These are phyloP conservation scores for Epichloe coenophiala DNA, from an alignment of 2,329 filamentous ascomycete genomes.

Conservation along the genomic window DNA sequence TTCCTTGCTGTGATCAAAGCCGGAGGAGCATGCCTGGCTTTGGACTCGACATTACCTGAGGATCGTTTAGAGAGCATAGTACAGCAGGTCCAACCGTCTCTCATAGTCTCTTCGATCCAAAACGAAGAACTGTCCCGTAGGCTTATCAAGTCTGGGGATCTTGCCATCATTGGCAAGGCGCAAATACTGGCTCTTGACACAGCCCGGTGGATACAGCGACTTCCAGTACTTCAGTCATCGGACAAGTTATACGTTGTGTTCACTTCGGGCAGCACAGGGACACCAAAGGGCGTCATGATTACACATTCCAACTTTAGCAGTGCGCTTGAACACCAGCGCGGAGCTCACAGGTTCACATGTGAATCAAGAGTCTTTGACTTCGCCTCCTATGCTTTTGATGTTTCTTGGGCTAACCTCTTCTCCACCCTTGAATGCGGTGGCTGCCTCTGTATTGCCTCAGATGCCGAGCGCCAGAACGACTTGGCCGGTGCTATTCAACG, in stretches of 20 bases:
- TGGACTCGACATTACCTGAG: constrained; percentile 8
- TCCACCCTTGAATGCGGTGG: constrained; percentile 3
- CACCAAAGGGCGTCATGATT: constrained; percentile 13
- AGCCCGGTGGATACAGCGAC: neutral
- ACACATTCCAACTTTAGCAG: constrained; percentile 9
- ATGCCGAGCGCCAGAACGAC: constrained; percentile 32
- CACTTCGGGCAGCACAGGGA: constrained; percentile 10
- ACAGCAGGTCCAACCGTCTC: constrained; percentile 5
- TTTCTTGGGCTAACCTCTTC: constrained; percentile 3
- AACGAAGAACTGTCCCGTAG: too few relatives aligned
- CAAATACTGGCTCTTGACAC: neutral
- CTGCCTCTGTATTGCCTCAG: constrained; percentile 7
- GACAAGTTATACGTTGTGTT: constrained; percentile 9
- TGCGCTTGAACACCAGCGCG: too few relatives aligned
- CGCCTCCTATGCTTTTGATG: constrained; percentile 7
- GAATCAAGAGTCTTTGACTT: constrained; percentile 6
- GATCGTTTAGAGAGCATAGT: constrained; percentile 8
- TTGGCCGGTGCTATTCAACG: constrained; percentile 26
- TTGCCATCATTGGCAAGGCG: too few relatives aligned
- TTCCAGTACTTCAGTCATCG: neutral
- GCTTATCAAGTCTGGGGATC: too few relatives aligned
- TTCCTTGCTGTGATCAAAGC: neutral
- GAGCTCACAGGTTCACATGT: neutral
- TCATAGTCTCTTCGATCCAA: neutral
- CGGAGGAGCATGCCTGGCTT: neutral